Percentiles rank a stretch among this genome's conserved stretches.
Conservation (phyloP, 768 basidiomycete species). For the Mycena olivaceomarginata region DNA sequence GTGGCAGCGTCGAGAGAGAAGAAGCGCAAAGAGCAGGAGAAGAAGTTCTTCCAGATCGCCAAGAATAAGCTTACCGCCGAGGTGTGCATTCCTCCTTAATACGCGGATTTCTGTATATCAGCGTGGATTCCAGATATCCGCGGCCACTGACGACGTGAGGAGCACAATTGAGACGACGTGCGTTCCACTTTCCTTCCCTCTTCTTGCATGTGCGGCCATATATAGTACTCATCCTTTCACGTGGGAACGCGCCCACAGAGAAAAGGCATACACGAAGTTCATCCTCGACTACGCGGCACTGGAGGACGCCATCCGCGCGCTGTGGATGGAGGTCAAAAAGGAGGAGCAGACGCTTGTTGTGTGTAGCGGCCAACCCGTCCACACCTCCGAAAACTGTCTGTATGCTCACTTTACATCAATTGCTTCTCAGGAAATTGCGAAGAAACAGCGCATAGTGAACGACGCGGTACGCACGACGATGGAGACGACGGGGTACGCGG, state of each 20-base stretch:
- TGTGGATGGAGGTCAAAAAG: slow-evolving; percentile 46
- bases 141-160: slow-evolving; percentile 14
- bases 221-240: background rate
- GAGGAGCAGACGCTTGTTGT: slow-evolving; percentile 42
- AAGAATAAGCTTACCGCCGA: slow-evolving; percentile 30
- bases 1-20: slow-evolving; percentile 40
- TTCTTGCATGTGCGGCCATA: background rate
- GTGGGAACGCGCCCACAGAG: slow-evolving; percentile 26
- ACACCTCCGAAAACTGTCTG: background rate
- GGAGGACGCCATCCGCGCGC: slow-evolving; percentile 48
- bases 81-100: slow-evolving; percentile 2
- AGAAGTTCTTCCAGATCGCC: slow-evolving; percentile 40
- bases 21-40: slow-evolving; percentile 41
- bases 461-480: slow-evolving; percentile 7
- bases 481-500: slow-evolving; percentile 44
- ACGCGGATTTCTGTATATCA: no score
- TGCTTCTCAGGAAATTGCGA: slow-evolving; percentile 31
- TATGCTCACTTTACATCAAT: background rate
- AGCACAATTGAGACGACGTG: slow-evolving; percentile 22
- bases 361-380: background rate
- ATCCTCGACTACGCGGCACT: slow-evolving; percentile 45
- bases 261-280: slow-evolving; percentile 42
- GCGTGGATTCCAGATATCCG: slow-evolving; percentile 5
- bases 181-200: background rate
- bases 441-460: slow-evolving; percentile 28